Percentiles rank a stretch among this genome's conserved stretches.
Evolutionary conservation across 306 rosid genomes (phyloP).

Genomic region (Castanea sativa): DNA sequence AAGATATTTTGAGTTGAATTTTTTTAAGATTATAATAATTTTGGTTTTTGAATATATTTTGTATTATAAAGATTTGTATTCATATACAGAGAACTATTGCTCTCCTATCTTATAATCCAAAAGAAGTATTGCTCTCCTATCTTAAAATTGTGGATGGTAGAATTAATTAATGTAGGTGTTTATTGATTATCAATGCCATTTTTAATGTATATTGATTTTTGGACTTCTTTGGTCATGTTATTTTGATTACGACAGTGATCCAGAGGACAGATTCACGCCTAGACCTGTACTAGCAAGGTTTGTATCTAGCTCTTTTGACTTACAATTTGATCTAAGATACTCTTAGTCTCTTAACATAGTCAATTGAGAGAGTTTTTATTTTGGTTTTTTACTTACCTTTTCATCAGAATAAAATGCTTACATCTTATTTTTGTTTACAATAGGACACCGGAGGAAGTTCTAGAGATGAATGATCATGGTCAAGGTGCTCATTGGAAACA

Average conservation of each 20-base stretch:
- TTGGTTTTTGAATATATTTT: neutral
- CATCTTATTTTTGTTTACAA: constrained; percentile 11
- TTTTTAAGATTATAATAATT: neutral
- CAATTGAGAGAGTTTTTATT: neutral
- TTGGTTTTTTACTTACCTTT: neutral
- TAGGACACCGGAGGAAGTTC: constrained; percentile 94
- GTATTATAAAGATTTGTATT: too few relatives aligned
- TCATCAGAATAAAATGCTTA: neutral
- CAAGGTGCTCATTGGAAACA: too few relatives aligned
- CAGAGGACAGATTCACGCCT: constrained; percentile 85
- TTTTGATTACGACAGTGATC: constrained; percentile 58
- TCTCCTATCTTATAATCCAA: neutral
- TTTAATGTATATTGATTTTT: constrained; percentile 13
- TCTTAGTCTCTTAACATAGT: neutral
- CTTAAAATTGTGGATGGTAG: neutral
- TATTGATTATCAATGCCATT: neutral
- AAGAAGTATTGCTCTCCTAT: too few relatives aligned
- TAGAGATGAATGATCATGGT: constrained; percentile 18
- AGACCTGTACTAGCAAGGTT: constrained; percentile 92
- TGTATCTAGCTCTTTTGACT: constrained; percentile 24
- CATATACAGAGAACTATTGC: too few relatives aligned
- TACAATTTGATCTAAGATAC: constrained; percentile 2
- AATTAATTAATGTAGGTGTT: neutral
- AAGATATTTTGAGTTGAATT: neutral
- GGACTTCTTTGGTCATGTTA: neutral